A percentile compares a stretch with the other conserved stretches of the same genome.
phyloP scores from a whole-genome alignment of 2,329 filamentous ascomycete species.

The Ophiostoma perfectum region DNA sequence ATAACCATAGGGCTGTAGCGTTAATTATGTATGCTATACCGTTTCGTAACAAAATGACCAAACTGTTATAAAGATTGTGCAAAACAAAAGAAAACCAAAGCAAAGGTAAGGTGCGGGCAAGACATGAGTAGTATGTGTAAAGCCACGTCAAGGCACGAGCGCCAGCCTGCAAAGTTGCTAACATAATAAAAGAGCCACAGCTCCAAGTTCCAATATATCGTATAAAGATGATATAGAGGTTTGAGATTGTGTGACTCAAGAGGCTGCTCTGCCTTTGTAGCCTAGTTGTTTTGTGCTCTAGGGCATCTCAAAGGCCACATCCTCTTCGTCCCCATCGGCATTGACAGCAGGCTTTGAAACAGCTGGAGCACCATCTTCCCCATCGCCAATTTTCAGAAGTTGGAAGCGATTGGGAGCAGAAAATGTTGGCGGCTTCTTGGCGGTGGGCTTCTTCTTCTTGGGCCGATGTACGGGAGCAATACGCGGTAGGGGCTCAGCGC shows the following conservation, averaged over 20 bases:
- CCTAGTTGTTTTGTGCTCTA: neutral
- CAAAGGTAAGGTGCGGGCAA: too few species aligned
- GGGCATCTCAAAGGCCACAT: neutral
- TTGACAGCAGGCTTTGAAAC: neutral
- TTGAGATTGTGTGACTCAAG: too few species aligned
- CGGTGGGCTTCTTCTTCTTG: conserved; percentile 29
- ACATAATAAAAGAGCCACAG: neutral
- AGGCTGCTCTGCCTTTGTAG: too few species aligned
- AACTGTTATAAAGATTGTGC: too few species aligned
- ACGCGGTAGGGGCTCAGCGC: conserved; percentile 51
- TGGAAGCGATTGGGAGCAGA: conserved; percentile 56
- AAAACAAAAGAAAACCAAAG: too few species aligned
- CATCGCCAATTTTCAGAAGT: conserved; percentile 49
- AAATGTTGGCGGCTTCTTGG: conserved; percentile 36
- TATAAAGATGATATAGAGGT: too few species aligned
- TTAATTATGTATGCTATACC: too few species aligned
- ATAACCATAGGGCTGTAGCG: too few species aligned
- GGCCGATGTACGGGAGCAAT: conserved; percentile 28
- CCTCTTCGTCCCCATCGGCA: conserved; percentile 30
- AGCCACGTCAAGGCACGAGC: neutral
- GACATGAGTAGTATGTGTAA: too few species aligned
- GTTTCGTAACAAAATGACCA: too few species aligned
- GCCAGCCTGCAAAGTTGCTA: neutral
- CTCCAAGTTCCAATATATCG: neutral
- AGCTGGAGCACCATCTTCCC: conserved; percentile 32